phyloP scores from a whole-genome alignment of 2,329 filamentous ascomycete genomes.

The Tolypocladium nubicola region DNA sequence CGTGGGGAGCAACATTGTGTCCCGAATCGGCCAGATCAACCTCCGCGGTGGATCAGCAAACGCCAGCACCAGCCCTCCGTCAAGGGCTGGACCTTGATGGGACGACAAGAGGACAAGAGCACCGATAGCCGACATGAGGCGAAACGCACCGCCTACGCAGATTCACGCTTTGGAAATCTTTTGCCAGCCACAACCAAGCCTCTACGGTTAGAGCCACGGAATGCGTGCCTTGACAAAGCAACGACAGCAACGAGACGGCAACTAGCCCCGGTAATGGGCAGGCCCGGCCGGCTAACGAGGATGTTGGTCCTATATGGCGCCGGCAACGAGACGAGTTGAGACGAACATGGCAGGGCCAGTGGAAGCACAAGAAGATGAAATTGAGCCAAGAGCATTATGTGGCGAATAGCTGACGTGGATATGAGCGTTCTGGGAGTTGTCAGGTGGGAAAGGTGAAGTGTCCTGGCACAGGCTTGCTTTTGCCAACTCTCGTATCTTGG shows the following conservation, averaged over 20 bases:
- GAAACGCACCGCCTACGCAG: not conserved
- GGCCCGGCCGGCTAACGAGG: not conserved
- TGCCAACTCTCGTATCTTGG: not conserved
- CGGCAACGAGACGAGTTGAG: not conserved
- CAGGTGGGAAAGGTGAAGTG: not conserved
- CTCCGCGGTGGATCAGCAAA: conserved; percentile 39
- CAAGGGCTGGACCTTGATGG: conserved; percentile 4
- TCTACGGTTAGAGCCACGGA: too few relatives aligned
- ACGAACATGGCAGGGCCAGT: not conserved
- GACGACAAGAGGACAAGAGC: not conserved
- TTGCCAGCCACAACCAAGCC: not conserved
- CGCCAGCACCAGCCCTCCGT: conserved; percentile 6
- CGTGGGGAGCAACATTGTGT: conserved; percentile 81
- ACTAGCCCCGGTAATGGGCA: not conserved
- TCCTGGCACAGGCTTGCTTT: not conserved
- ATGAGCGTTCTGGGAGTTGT: not conserved
- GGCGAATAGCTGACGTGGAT: not conserved
- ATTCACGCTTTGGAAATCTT: not conserved
- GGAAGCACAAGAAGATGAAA: not conserved
- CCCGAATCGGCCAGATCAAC: conserved; percentile 73
- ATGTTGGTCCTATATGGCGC: not conserved
- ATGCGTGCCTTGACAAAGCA: not conserved
- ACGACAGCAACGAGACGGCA: not conserved
- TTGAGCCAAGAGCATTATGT: not conserved
- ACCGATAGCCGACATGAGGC: not conserved